Percentiles rank a stretch among this genome's conserved stretches.
Evolutionary conservation across 73 alveolate genomes (phyloP).

Genomic region (Paramecium primaurelia): DNA sequence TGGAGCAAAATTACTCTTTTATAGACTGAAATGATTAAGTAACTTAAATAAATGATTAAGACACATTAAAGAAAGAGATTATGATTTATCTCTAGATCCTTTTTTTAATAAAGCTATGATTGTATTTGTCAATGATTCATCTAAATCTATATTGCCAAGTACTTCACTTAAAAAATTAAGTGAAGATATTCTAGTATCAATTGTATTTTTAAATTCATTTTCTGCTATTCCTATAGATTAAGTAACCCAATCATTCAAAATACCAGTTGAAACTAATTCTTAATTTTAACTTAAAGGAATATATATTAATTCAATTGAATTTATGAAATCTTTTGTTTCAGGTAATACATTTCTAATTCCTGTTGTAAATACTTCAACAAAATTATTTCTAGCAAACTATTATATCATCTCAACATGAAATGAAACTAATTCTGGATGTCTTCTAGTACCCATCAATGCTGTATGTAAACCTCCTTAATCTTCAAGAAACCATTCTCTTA

Average conservation of each 20-base stretch:
- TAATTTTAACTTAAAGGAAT: constrained; percentile 58
- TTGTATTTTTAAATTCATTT: constrained; percentile 71
- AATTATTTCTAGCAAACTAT: constrained; percentile 64
- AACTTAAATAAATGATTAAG: constrained; percentile 69
- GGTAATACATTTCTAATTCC: constrained; percentile 54
- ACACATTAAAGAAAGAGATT: constrained; percentile 66
- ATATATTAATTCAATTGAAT: constrained; percentile 58
- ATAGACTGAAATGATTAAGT: constrained; percentile 79
- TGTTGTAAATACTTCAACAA: constrained; percentile 65
- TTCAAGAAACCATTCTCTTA: constrained; percentile 89
- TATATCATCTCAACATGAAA: constrained; percentile 51
- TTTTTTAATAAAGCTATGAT: constrained; percentile 66
- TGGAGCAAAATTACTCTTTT: constrained; percentile 95
- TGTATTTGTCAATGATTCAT: constrained; percentile 67
- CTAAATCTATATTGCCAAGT: constrained; percentile 62
- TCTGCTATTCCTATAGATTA: constrained; percentile 74
- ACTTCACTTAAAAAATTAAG: constrained; percentile 73
- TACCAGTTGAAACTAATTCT: constrained; percentile 68
- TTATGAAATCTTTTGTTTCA: constrained; percentile 48
- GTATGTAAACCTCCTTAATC: constrained; percentile 87
- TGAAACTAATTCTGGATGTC: constrained; percentile 78
- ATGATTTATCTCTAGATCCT: constrained; percentile 72
- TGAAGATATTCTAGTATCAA: constrained; percentile 80
- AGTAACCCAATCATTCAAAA: constrained; percentile 79
- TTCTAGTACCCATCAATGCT: constrained; percentile 74